Evolutionary conservation across 2,329 filamentous ascomycete species (phyloP), one percentile per base, ranked within the genome.

Genomic region (Sporothrix humicola): DNA sequence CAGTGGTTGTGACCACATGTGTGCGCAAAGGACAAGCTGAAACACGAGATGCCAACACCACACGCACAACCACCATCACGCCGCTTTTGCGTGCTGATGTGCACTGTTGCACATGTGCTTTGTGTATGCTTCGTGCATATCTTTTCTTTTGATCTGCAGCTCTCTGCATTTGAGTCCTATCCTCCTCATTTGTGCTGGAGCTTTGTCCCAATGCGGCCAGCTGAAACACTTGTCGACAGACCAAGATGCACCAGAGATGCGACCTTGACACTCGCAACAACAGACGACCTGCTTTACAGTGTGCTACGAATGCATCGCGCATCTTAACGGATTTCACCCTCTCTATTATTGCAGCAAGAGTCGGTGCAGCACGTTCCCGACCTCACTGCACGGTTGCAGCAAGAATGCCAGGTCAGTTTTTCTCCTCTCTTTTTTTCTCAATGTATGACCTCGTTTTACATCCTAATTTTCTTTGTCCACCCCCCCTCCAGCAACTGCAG

Each of bases 31-130:
- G 17, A 65, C 61, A 66, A 26, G 42, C 61, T 66, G 61, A 66
- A 66, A 66, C 61, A 48, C 13, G 42, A 12, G 61, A 26, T 48
- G 61, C 59, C 42, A 66, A 20, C 61, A 66, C 61, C 42, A 66
- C 42, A 37, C 31, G 31, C 31, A 37, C 31, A 37, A 37, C 31
- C 42, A 66, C 42, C 61, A 66, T 44, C 61, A 66, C 42, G 61
- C 48, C 48, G 42, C 26, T 12, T 37, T 20, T 48, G 61, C 26
- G 42, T 12, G 42, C 10, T 20, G 15, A 2, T 23, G 59, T 12
- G n/a, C 42, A n/a, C 59, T 44, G 37, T 13, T 23, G 37, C 37
- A 8, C 17, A 12, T 26, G 52, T 56, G 12, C 48, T 50, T 50
- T 37, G 31, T 37, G 31, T 5, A 37, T 5, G 31, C 31, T 37